These are phyloP conservation scores for Panicum virgatum DNA, from an alignment of 202 grass and related monocot genomes.

Conservation along the genomic window DNA sequence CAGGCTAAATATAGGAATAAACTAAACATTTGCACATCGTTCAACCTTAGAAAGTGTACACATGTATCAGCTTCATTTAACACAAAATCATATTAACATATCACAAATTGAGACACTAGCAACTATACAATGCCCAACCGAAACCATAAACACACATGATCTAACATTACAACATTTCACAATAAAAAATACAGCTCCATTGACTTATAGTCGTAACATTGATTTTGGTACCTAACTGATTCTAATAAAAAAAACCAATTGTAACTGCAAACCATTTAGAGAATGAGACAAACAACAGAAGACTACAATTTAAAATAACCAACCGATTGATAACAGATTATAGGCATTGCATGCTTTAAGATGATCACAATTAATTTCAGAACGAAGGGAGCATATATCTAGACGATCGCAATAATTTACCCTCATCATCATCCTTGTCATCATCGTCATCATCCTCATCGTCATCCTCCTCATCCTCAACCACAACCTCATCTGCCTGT, in stretches of 20 bases:
- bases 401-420: slow-evolving; percentile 20
- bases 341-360: background rate
- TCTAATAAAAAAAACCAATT: background rate
- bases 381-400: background rate
- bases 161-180: background rate
- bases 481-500: slow-evolving; percentile 55
- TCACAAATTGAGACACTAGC: background rate
- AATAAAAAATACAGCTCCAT: background rate
- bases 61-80: background rate
- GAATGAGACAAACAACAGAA: background rate
- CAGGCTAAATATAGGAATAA: background rate
- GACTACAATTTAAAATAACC: background rate
- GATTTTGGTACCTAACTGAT: background rate
- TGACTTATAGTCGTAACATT: background rate
- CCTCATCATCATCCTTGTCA: slow-evolving; percentile 70
- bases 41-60: background rate
- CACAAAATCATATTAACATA: background rate
- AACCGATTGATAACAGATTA: background rate
- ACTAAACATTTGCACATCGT: background rate
- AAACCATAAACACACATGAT: background rate
- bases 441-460: slow-evolving; percentile 63
- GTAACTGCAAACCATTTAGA: background rate
- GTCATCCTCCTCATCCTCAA: slow-evolving; percentile 69
- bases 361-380: background rate
- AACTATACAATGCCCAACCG: background rate